A percentile compares a stretch with the other conserved stretches of the same genome.
These are phyloP conservation scores for Paraconiothyrium sp. DNA, from an alignment of 2,329 filamentous ascomycete species.

Conservation along the genomic window DNA sequence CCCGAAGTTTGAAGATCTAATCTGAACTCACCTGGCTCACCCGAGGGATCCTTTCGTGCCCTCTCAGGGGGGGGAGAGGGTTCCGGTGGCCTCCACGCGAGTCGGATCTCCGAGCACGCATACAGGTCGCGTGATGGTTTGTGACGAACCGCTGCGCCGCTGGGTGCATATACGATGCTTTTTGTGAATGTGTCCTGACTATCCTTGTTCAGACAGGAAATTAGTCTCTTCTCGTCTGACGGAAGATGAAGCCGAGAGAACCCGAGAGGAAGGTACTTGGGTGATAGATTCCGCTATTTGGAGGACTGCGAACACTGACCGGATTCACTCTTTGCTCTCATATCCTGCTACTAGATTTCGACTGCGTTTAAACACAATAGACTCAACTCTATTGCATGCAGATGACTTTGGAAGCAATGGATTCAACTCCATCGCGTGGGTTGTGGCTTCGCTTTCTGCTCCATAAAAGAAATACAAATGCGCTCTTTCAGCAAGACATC, in stretches of 20 bases:
- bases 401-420: not conserved
- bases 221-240: not conserved
- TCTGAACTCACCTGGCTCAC: not conserved
- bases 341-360: not conserved
- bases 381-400: not conserved
- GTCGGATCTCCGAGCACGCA: constrained; percentile 7
- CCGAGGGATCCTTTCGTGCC: not conserved
- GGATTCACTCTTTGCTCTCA: not conserved
- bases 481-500: not conserved
- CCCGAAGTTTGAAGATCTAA: not conserved
- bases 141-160: not conserved
- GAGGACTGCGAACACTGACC: not conserved
- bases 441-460: not conserved
- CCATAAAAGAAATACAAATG: not conserved
- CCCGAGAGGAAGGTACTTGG: not conserved
- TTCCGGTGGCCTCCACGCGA: not conserved
- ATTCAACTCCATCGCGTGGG: not conserved
- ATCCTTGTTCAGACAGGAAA: not conserved
- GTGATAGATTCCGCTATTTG: not conserved
- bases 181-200: not conserved
- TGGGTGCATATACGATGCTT: not conserved
- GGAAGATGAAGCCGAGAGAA: not conserved
- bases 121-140: not conserved
- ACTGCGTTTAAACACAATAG: not conserved
- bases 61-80: not conserved